Percentiles rank a stretch among this genome's conserved stretches.
Conservation (phyloP, 1,139 yeast genomes). For the Tardiomyces digboiensis region DNA sequence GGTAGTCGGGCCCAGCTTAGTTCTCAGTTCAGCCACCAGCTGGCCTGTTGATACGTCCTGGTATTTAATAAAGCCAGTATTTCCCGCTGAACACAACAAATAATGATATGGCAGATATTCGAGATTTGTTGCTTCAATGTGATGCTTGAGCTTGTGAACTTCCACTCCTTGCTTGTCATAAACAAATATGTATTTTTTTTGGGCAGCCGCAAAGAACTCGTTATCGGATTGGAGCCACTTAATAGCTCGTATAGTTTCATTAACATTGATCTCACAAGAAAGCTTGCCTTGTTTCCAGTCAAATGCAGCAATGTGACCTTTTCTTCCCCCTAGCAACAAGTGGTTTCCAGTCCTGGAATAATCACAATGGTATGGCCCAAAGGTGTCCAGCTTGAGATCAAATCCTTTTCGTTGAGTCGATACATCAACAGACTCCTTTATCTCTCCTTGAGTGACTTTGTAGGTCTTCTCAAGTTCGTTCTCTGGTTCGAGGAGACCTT, state of each 20-base stretch:
- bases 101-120: conserved; percentile 93
- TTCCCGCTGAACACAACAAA: conserved; percentile 78
- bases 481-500: conserved; percentile 85
- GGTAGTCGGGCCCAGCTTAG: conserved; percentile 85
- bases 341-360: conserved; percentile 85
- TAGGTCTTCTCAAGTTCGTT: conserved; percentile 83
- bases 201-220: conserved; percentile 94
- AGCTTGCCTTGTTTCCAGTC: conserved; percentile 90
- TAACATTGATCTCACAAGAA: conserved; percentile 72
- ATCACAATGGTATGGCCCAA: conserved; percentile 81
- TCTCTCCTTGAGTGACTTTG: conserved; percentile 76
- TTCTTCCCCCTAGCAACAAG: conserved; percentile 72
- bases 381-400: conserved; percentile 60
- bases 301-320: conserved; percentile 93
- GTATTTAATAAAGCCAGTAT: conserved; percentile 78
- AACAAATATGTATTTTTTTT: conserved; percentile 86
- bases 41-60: conserved; percentile 95
- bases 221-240: conserved; percentile 78
- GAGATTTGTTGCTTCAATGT: conserved; percentile 70
- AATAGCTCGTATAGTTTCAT: conserved; percentile 87
- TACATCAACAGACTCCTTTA: conserved; percentile 68
- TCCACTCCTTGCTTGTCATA: conserved; percentile 90
- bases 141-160: conserved; percentile 84
- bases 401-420: conserved; percentile 63
- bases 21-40: conserved; percentile 71